Conservation (phyloP, 306 rosid genomes). For the Sechiopsis laciniata region DNA sequence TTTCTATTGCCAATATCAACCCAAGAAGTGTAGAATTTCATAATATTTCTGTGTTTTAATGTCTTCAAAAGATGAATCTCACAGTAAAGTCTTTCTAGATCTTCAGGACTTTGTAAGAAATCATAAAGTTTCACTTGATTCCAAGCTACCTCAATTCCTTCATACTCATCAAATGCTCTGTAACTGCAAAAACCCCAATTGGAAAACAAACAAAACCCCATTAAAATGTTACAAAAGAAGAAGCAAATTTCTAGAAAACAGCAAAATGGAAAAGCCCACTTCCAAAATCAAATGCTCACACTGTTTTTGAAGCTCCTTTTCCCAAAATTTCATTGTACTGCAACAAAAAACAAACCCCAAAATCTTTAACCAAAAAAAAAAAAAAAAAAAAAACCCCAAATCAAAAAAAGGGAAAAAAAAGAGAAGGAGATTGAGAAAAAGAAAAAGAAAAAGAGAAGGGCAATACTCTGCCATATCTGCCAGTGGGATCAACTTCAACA, state of each 20-base stretch:
- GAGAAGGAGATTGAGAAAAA: not conserved
- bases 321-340: conserved; percentile 94
- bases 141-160: conserved; percentile 99
- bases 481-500: conserved; percentile 95
- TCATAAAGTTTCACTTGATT: conserved; percentile 86
- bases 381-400: conserved; percentile 16
- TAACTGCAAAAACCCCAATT: conserved; percentile 42
- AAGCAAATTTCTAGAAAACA: conserved; percentile 14
- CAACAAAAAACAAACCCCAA: conserved; percentile 29
- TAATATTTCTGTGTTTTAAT: conserved; percentile 73
- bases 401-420: not conserved
- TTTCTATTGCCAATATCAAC: conserved; percentile 79
- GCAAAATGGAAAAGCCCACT: conserved; percentile 3
- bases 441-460: conserved; percentile 18
- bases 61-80: conserved; percentile 93
- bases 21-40: conserved; percentile 96
- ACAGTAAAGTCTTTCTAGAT: conserved; percentile 87
- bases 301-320: conserved; percentile 94
- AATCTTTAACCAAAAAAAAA: not conserved
- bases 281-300: conserved; percentile 49
- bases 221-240: conserved; percentile 29
- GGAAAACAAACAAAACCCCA: conserved; percentile 7
- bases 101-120: conserved; percentile 87
- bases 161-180: conserved; percentile 89
- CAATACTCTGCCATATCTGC: conserved; percentile 94